Evolutionary conservation across 1,284 basidiomycete species (phyloP).

Genomic region (Trametes sp.): DNA sequence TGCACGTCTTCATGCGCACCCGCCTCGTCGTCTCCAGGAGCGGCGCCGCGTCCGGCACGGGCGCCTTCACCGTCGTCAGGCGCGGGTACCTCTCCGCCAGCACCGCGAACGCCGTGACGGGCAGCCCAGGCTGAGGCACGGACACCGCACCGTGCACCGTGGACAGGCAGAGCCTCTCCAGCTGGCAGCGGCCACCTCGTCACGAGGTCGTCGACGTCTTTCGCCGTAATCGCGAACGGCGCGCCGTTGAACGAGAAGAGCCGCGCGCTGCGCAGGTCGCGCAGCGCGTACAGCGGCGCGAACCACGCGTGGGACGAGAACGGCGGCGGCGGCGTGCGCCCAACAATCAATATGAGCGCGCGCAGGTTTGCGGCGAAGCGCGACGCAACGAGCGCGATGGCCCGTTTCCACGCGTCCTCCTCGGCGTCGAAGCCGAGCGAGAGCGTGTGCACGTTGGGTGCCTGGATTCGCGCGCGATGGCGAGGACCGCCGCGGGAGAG

Average conservation of each 20-base stretch:
- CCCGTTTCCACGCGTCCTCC: neutral
- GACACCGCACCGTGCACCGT: neutral
- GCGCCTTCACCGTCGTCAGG: neutral
- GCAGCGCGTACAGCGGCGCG: constrained; percentile 7
- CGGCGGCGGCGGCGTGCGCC: neutral
- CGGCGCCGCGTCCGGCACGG: neutral
- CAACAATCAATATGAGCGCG: neutral
- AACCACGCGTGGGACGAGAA: constrained; percentile 9
- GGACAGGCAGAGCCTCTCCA: neutral
- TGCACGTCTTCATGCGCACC: neutral
- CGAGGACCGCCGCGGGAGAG: neutral
- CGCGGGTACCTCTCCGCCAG: constrained; percentile 1
- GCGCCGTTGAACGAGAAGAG: neutral
- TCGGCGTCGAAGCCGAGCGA: neutral
- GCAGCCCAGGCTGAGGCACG: neutral
- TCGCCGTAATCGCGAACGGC: neutral
- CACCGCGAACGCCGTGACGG: constrained; percentile 1
- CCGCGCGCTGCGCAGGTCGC: neutral
- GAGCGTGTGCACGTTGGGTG: neutral
- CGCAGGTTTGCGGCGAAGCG: neutral
- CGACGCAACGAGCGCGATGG: neutral
- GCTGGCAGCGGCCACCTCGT: constrained; percentile 2
- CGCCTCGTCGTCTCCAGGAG: neutral
- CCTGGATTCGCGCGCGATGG: neutral
- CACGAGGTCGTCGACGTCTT: constrained; percentile 1